Base-by-base conservation (phyloP, 495 filamentous ascomycete species). In the Tuber calosporum region DNA sequence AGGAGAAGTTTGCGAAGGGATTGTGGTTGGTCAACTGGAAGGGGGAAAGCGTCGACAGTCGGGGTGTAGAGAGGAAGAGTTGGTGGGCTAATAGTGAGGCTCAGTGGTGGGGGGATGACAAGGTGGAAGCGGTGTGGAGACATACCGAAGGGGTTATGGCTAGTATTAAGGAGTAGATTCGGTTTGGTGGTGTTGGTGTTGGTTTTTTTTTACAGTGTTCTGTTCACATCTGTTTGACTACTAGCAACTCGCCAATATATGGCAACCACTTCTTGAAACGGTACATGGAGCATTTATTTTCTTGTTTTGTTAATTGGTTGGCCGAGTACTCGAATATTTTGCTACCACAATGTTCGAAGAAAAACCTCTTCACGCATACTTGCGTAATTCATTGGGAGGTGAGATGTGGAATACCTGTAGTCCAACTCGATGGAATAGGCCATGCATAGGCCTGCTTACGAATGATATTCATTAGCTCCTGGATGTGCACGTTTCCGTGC, bases 1-100 rank as follows among this genome's bases (percentile, higher is more conserved):
- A 58, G 30, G 79, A 77, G 71, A 74, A 72, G 71, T 78, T 69
- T 62, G 67, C 38, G 69, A 72, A 36, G 41, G 76, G 75, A 1
- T 37, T 79, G 66, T 71, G 53, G 58, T 19, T 81, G 40, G 71
- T 78, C 5, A 48, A 79, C 66, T 81, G 79, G 79, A 79, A 69
- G 69, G 79, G 79, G 5, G 73, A 72, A 19, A 75, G n/a, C 37
- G 41, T 20, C 69, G 79, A 81, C 69, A 19, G 67, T 26, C 73
- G 70, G 66, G 19, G n/a, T 13, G 73, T 19, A 0, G 34, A 30
- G 70, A 26, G 6, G 42, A 37, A 7, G 13, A 34, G 26, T 30
- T 13, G 26, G 13, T 43, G 62, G 19, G 30, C 37, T 9, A 30
- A 22, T 17, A 15, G 34, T 8, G 48, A 20, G 3, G 58, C 19